A percentile compares a stretch with the other conserved stretches of the same genome.
Conservation (phyloP, 768 basidiomycete species). For the Grammothele lineata region DNA sequence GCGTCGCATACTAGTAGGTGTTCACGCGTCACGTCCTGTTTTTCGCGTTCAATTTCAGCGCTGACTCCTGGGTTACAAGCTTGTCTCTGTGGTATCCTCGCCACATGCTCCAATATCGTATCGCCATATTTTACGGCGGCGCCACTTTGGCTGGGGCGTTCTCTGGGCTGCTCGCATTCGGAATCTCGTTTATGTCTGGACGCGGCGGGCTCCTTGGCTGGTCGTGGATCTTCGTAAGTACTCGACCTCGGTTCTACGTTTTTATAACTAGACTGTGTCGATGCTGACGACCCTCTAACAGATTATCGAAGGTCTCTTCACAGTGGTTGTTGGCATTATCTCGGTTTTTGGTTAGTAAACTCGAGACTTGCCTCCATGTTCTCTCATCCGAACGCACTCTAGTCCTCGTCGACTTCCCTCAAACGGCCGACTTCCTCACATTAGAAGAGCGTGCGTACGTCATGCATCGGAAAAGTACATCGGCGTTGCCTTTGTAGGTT, state of each 20-base stretch:
- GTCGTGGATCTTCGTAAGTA: conserved; percentile 28
- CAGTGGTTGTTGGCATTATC: conserved; percentile 51
- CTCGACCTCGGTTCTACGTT: too few species aligned
- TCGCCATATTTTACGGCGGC: conserved; percentile 26
- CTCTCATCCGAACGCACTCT: too few species aligned
- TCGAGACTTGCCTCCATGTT: too few species aligned
- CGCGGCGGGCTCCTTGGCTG: conserved; percentile 25
- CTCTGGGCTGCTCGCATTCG: conserved; percentile 31
- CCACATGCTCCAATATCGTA: conserved; percentile 25
- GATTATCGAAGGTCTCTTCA: conserved; percentile 53
- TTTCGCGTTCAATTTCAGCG: too few species aligned
- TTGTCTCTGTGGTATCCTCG: conserved; percentile 26
- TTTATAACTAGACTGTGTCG: too few species aligned
- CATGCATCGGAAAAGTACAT: conserved; percentile 54
- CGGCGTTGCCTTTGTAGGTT: conserved; percentile 10
- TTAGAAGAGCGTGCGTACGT: conserved; percentile 53
- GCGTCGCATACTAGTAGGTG: conserved; percentile 67
- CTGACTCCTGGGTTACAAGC: too few species aligned
- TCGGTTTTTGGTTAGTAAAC: conserved; percentile 55
- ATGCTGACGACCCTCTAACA: too few species aligned
- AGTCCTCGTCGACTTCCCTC: conserved; percentile 62
- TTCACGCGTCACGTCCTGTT: too few species aligned
- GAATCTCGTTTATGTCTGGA: conserved; percentile 32
- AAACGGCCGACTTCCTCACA: conserved; percentile 54
- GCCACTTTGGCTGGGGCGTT: conserved; percentile 25